Conservation (phyloP, 75 land plant genomes). For the Larix kaempferi region DNA sequence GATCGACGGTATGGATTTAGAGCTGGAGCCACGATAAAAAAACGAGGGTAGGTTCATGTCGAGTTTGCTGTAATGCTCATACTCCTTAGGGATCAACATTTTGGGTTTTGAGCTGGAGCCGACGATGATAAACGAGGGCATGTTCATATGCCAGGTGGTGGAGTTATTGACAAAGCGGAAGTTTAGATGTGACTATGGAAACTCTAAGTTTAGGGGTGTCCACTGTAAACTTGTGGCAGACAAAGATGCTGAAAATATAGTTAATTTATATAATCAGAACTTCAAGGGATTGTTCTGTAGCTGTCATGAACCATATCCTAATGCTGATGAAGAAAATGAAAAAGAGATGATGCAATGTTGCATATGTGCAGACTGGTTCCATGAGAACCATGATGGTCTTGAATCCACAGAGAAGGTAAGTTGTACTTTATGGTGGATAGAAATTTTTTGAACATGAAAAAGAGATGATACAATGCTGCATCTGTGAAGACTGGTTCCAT, state of each 20-base stretch:
- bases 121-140: no score
- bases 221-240: constrained; percentile 70
- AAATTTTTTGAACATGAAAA: constrained; percentile 15
- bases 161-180: constrained; percentile 94
- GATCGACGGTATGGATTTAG: no score
- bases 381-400: constrained; percentile 88
- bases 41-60: no score
- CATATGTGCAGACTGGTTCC: constrained; percentile 99
- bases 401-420: constrained; percentile 65
- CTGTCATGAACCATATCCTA: constrained; percentile 31
- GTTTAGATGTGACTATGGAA: constrained; percentile 97
- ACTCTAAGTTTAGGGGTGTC: constrained; percentile 75
- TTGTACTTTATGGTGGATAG: not conserved
- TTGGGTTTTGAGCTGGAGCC: no score
- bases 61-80: no score
- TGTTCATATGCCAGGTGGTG: constrained; percentile 41
- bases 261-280: constrained; percentile 41
- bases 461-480: constrained; percentile 67
- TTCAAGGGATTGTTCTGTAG: constrained; percentile 36
- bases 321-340: constrained; percentile 25
- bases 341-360: constrained; percentile 64
- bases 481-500: constrained; percentile 99
- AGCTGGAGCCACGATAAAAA: no score
- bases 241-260: constrained; percentile 70
- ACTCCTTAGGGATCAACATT: no score